Evolutionary conservation across 164 flowering plant species (phyloP), one percentile per base, ranked within the genome.

Genomic region (Berberis vulgaris): DNA sequence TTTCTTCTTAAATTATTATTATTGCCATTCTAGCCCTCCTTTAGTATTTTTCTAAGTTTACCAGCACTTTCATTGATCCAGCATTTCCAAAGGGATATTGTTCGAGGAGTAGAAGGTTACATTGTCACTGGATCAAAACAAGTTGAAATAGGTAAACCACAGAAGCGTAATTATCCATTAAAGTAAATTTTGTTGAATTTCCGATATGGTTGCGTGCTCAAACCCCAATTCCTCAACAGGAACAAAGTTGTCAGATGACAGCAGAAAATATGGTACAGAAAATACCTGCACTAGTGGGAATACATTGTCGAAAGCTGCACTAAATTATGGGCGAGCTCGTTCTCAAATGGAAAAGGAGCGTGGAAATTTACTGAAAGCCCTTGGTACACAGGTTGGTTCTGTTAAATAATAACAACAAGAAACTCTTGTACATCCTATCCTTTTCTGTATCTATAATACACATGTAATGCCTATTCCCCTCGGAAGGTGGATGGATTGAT

Each of bases 1-100:
- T 45, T 46, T 7, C 53, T 44, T 26, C 41, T 59, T 39, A 57
- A 54, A 4, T 4, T 26, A 13, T 38, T 5, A 56, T 40, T 13
- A 11, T 38, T 56, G 7, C 13, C 55, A 40, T 40, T 8, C 38
- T 47, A 1, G 2, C 4, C 12, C 7, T 7, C 2, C 11, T 46
- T 49, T 49, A 41, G 8, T 7, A n/a, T 1, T 54, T 45, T 26
- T 41, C 59, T 26, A 54, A 55, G 40, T 57, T 2, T 7, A 41
- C 12, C 1, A 41, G 1, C n/a, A 3, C 3, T 57, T 3, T 4
- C 38, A 1, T 42, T 38, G 40, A 4, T 38, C 6, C 82, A 91
- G 98, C 95, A 89, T 75, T 88, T 79, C 61, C 97, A 91, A 82
- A 81, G 95, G 72, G 97, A 91, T 79, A 83, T 94, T 67, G 87